Conservation (phyloP, 768 basidiomycete genomes). For the Aureoboletus auriporus region DNA sequence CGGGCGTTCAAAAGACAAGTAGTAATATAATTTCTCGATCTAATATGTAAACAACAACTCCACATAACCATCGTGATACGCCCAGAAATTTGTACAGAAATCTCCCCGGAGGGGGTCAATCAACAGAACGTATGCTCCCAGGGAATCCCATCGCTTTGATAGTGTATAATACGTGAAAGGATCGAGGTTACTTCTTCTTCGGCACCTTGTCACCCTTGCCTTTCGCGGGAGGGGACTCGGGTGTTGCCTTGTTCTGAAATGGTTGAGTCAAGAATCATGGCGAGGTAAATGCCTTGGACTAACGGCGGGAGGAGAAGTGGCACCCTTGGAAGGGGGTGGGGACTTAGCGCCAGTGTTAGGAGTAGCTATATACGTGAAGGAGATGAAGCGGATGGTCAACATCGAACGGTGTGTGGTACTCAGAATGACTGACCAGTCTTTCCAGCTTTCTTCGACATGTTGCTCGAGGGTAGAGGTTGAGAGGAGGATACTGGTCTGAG, state of each 20-base stretch:
- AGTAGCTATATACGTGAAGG: constrained; percentile 5
- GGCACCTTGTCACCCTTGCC: constrained; percentile 21
- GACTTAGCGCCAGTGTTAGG: constrained; percentile 15
- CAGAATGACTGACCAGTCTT: constrained; percentile 23
- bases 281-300: background rate
- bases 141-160: background rate
- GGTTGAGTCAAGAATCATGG: background rate
- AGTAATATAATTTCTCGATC: background rate
- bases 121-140: background rate
- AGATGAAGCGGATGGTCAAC: constrained; percentile 11
- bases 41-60: constrained; percentile 5
- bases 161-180: constrained; percentile 2
- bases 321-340: constrained; percentile 18
- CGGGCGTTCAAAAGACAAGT: no score
- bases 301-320: constrained; percentile 16
- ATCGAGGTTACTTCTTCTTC: constrained; percentile 28
- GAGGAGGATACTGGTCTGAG: background rate
- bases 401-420: constrained; percentile 4
- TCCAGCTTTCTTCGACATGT: constrained; percentile 21
- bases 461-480: background rate
- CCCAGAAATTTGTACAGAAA: constrained; percentile 2
- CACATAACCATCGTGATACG: background rate
- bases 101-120: background rate
- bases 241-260: constrained; percentile 20
- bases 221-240: constrained; percentile 28